Evolutionary conservation across 2,329 filamentous ascomycete species (phyloP).

Genomic region (Diaporthe citriasiana): DNA sequence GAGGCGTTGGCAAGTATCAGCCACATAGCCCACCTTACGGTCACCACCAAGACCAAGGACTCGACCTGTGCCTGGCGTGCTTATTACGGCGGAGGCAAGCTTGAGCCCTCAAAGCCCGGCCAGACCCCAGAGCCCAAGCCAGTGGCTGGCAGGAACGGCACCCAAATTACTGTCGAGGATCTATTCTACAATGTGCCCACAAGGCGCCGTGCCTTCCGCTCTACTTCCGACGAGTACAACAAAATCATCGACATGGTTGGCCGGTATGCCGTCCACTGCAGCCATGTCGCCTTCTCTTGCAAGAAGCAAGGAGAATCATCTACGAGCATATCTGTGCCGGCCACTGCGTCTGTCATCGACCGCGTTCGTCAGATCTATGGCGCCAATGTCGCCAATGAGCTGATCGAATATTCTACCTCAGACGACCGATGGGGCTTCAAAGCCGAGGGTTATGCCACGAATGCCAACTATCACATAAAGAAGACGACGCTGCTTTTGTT

Average conservation of each 20-base stretch:
- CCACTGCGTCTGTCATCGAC: slow-evolving; percentile 79
- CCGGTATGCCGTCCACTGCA: slow-evolving; percentile 92
- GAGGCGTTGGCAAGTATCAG: slow-evolving; percentile 98
- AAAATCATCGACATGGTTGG: slow-evolving; percentile 97
- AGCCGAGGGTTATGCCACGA: slow-evolving; percentile 85
- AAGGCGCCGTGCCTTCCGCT: slow-evolving; percentile 89
- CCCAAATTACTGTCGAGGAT: slow-evolving; percentile 96
- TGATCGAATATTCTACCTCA: slow-evolving; percentile 80
- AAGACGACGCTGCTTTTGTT: slow-evolving; percentile 90
- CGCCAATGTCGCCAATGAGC: slow-evolving; percentile 85
- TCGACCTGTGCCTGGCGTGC: slow-evolving; percentile 93
- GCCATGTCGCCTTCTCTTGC: slow-evolving; percentile 93
- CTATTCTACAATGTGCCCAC: slow-evolving; percentile 97
- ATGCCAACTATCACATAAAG: slow-evolving; percentile 95
- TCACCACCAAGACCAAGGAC: slow-evolving; percentile 92
- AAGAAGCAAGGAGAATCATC: slow-evolving; percentile 95
- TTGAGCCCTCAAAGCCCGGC: slow-evolving; percentile 87
- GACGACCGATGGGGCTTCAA: slow-evolving; percentile 88
- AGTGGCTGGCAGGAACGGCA: slow-evolving; percentile 88
- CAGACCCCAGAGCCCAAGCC: slow-evolving; percentile 89
- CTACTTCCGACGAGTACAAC: slow-evolving; percentile 93
- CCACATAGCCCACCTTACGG: slow-evolving; percentile 94
- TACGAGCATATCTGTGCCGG: slow-evolving; percentile 83
- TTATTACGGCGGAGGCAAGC: slow-evolving; percentile 85
- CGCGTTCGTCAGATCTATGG: slow-evolving; percentile 93